A percentile compares a stretch with the other conserved stretches of the same genome.
These are phyloP conservation scores for Pezicula rhizophila DNA, from an alignment of 2,329 filamentous ascomycete species.

Conservation along the genomic window DNA sequence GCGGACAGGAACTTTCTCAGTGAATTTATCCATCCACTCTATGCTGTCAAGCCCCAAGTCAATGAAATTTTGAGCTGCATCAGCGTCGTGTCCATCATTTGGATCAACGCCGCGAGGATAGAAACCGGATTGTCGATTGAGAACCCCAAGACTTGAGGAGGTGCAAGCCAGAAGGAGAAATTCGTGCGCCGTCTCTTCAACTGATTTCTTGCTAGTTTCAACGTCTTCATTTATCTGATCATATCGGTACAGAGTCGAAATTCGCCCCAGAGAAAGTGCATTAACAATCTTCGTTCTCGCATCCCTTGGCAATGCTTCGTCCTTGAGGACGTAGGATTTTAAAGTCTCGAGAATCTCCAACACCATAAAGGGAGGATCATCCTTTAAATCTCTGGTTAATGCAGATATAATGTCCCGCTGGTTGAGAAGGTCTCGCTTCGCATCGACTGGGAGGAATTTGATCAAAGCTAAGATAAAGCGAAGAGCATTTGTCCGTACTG, in stretches of 20 bases:
- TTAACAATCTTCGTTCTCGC: conserved; percentile 73
- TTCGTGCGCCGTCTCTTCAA: conserved; percentile 66
- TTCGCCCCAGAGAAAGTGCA: conserved; percentile 63
- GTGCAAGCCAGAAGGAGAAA: conserved; percentile 75
- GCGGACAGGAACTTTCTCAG: conserved; percentile 62
- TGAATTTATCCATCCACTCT: conserved; percentile 63
- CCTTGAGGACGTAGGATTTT: conserved; percentile 65
- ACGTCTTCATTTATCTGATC: conserved; percentile 41
- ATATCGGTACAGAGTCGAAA: conserved; percentile 67
- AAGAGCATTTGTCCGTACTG: conserved; percentile 76
- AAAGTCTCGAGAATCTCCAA: conserved; percentile 68
- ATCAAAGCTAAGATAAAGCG: conserved; percentile 75
- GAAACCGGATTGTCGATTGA: conserved; percentile 73
- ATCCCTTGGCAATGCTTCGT: conserved; percentile 65
- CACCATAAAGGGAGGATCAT: conserved; percentile 71
- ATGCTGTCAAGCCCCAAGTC: conserved; percentile 64
- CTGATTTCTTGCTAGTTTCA: conserved; percentile 38
- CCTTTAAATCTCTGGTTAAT: conserved; percentile 70
- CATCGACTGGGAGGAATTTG: conserved; percentile 68
- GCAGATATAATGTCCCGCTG: conserved; percentile 64
- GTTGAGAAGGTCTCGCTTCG: conserved; percentile 76
- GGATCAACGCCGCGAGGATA: conserved; percentile 69
- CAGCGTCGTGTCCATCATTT: conserved; percentile 42
- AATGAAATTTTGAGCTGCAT: conserved; percentile 41
- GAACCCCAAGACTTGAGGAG: conserved; percentile 62